Base-by-base conservation (phyloP, 1,284 basidiomycete genomes). In the Ustilago nuda region DNA sequence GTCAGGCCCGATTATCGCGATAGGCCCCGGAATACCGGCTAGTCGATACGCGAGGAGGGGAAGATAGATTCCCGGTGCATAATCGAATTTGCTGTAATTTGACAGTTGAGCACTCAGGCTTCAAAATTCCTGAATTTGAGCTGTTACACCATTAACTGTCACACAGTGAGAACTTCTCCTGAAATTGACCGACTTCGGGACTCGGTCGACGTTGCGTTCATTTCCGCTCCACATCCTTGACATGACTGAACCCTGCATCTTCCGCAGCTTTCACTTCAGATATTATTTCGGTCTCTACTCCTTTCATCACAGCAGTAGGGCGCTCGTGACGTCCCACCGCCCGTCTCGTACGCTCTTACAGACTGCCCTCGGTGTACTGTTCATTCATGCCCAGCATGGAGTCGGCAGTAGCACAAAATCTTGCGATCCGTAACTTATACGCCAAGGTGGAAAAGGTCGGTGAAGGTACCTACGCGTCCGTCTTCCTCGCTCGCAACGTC, bases 381-480 rank as follows among this genome's bases (percentile, higher is more conserved):
- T 41, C 12, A 46, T 27, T 41, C 19, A 83, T 45, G 87, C 85
- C 50, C 36, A 69, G 1, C 17, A 82, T 82, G 80, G 78, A 78
- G n/a, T 70, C 78, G 11, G 76, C 70, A 8, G 76, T 76, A 33
- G 75, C 74, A 23, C 76, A 74, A 37, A 82, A 82, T 23, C 56
- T 78, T 33, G 63, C 72, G 55, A 70, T 82, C 30, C 78, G 76
- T 50, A 70, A 75, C 61, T 63, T 78, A 23, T 79, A 77, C 51
- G 67, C 73, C 48, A 81, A 78, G 58, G 64, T 74, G 35, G 72
- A 79, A 45, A 76, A 82, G 70, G 76, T 76, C 35, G 96, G 96
- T 84, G 96, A 99, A 87, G 97, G 96, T 87, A 93, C 95, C 17
- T 99, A 97, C 86, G 96, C 96, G 65, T 94, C 97, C 62, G 97